These are phyloP conservation scores for Euphorbia celastroides DNA, from an alignment of 441 rosid species.

Conservation along the genomic window DNA sequence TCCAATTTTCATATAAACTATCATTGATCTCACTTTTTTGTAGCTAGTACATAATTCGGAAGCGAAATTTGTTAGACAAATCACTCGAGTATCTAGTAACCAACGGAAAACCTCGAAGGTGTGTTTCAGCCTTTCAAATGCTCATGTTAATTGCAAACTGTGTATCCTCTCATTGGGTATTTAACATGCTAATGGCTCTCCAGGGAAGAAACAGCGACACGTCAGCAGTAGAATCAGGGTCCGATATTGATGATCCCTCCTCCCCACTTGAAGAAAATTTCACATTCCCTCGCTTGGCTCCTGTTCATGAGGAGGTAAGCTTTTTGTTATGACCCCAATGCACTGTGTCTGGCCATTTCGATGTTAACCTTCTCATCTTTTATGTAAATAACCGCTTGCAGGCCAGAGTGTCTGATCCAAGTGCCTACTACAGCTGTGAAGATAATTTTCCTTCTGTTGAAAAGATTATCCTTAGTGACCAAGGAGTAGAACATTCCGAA, in stretches of 20 bases:
- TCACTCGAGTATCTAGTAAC: conserved; percentile 46
- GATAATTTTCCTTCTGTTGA: conserved; percentile 41
- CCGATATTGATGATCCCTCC: conserved; percentile 55
- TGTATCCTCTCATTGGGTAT: conserved; percentile 4
- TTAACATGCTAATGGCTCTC: conserved; percentile 8
- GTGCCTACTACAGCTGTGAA: conserved; percentile 65
- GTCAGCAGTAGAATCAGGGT: conserved; percentile 55
- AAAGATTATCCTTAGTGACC: conserved; percentile 31
- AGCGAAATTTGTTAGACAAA: conserved; percentile 56
- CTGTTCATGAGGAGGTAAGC: conserved; percentile 68
- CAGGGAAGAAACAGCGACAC: conserved; percentile 53
- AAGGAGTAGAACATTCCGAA: conserved; percentile 25
- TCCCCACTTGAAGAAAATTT: conserved; percentile 41
- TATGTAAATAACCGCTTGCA: conserved; percentile 28
- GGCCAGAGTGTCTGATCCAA: conserved; percentile 54
- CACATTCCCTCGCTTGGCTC: conserved; percentile 39
- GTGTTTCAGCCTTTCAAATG: conserved; percentile 14
- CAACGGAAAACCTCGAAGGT: conserved; percentile 48
- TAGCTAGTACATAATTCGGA: conserved; percentile 68
- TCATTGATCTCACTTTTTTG: conserved; percentile 18
- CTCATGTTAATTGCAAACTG: conserved; percentile 9
- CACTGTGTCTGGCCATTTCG: background rate
- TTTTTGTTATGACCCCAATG: conserved; percentile 13
- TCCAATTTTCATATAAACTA: conserved; percentile 16
- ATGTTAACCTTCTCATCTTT: background rate